These are phyloP conservation scores for Neltuma alba DNA, from an alignment of 306 rosid genomes.

Conservation along the genomic window DNA sequence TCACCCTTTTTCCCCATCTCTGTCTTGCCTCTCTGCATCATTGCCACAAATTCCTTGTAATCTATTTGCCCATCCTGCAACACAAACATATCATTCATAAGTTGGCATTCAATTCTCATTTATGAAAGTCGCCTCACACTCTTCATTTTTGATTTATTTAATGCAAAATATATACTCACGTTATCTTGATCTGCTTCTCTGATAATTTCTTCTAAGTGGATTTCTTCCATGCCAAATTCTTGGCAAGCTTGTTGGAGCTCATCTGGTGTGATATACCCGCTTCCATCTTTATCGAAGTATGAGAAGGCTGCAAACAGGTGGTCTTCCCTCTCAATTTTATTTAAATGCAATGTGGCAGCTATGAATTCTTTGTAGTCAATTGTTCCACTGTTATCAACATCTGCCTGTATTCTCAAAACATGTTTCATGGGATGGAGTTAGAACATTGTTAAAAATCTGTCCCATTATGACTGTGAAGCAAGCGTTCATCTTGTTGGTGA, in stretches of 20 bases:
- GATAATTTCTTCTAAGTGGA: slow-evolving; percentile 67
- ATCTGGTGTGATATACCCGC: slow-evolving; percentile 79
- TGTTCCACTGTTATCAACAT: slow-evolving; percentile 74
- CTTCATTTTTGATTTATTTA: not conserved
- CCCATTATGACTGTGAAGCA: not conserved
- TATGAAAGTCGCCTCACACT: not conserved
- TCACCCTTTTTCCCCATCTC: slow-evolving; percentile 53
- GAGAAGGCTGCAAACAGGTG: slow-evolving; percentile 73
- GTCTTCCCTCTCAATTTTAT: slow-evolving; percentile 65
- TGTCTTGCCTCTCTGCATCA: slow-evolving; percentile 77
- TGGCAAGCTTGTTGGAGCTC: slow-evolving; percentile 79
- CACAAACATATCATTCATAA: slow-evolving; percentile 24
- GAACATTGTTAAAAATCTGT: not conserved
- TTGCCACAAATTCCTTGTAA: slow-evolving; percentile 86
- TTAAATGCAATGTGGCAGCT: slow-evolving; percentile 84
- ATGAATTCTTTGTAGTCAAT: slow-evolving; percentile 80
- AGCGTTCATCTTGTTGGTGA: not conserved
- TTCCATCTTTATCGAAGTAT: slow-evolving; percentile 79
- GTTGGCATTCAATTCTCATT: not conserved
- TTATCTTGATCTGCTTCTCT: slow-evolving; percentile 73
- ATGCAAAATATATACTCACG: slow-evolving; percentile 46
- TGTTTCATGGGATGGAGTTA: not conserved
- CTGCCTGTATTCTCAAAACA: slow-evolving; percentile 58
- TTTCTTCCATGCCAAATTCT: slow-evolving; percentile 67
- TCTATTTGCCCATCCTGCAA: slow-evolving; percentile 85